Conservation (phyloP, 2,329 filamentous ascomycete species). For the Exserohilum turcica region DNA sequence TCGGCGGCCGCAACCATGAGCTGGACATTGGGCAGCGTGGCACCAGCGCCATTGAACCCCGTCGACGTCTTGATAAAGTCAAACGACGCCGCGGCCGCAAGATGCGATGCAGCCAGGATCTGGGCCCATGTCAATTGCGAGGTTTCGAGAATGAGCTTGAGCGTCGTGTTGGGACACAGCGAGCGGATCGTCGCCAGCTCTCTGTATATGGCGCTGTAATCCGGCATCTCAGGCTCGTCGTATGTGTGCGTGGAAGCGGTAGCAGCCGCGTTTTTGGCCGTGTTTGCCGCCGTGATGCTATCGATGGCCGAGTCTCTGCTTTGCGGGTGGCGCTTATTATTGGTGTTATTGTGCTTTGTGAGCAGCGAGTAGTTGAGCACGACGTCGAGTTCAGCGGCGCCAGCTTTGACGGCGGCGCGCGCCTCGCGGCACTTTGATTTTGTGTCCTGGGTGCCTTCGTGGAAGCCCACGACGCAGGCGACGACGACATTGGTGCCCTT, state of each 20-base stretch:
- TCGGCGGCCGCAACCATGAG: conserved; percentile 60
- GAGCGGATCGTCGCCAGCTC: conserved; percentile 60
- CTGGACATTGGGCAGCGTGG: conserved; percentile 57
- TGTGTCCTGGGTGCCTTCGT: conserved; percentile 61
- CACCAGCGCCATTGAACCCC: conserved; percentile 62
- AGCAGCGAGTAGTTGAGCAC: conserved; percentile 62
- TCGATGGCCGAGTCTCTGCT: conserved; percentile 38
- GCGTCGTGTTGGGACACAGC: conserved; percentile 50
- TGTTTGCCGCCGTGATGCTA: conserved; percentile 43
- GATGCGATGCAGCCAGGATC: conserved; percentile 59
- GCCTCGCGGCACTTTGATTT: conserved; percentile 59
- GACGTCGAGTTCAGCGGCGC: conserved; percentile 63
- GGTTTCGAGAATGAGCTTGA: conserved; percentile 66
- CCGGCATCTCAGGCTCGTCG: conserved; percentile 38
- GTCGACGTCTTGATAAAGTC: conserved; percentile 67
- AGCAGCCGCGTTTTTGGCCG: conserved; percentile 25
- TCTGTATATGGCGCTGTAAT: conserved; percentile 57
- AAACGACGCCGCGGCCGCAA: conserved; percentile 59
- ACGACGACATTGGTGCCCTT: conserved; percentile 56
- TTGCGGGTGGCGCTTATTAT: conserved; percentile 8
- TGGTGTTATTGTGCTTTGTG: conserved; percentile 33
- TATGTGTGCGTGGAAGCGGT: conserved; percentile 14
- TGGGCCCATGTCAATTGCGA: conserved; percentile 56
- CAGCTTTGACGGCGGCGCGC: conserved; percentile 54
- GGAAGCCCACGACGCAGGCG: conserved; percentile 65